Base-by-base conservation (phyloP, 2,329 filamentous ascomycete genomes). In the Neofusicoccum sp. region DNA sequence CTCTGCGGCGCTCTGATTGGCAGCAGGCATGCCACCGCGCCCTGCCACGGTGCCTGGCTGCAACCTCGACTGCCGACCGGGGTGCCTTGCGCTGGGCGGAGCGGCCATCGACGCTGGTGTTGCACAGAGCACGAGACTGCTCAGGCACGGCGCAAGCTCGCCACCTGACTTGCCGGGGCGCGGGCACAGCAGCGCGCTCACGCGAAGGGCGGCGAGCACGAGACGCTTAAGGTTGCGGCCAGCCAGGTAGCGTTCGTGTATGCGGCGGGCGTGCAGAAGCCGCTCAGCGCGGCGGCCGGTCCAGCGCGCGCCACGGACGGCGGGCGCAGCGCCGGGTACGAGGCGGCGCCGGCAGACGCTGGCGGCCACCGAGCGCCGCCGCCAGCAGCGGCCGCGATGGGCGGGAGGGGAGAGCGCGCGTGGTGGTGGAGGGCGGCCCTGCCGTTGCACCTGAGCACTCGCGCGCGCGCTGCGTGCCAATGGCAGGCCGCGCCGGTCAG, bases 71-170 rank as follows among this genome's bases (percentile, higher is more conserved):
- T n/a, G n/a, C n/a, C n/a, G 51, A 43, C 36, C 38, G 28, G 38
- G 38, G 28, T 56, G 36, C n/a, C 45, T 47, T 6, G 7, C 36
- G 45, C 31, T 11, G 45, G 12, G 20, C 24, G n/a, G n/a, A n/a
- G n/a, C n/a, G n/a, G n/a, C n/a, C n/a, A n/a, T n/a, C n/a, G n/a
- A n/a, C n/a, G 14, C 30, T 48, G 12, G 28, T 20, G 51, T 56
- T 12, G 51, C 36, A 56, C 51, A n/a, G n/a, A 56, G 51, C 51
- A 56, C 51, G 51, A 56, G 51, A 56, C 51, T 56, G 31, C 38
- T 56, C 51, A 56, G 51, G 51, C 51, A 56, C 51, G 51, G 51
- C 51, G 38, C 51, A n/a, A 43, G 51, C 51, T 56, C 51, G 51
- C 51, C 51, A 54, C 49, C 49, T 30, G 45, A 33, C n/a, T n/a